Evolutionary conservation across 2,329 filamentous ascomycete genomes (phyloP), one percentile per base, ranked within the genome.

Genomic region (Paraconiothyrium sp.): DNA sequence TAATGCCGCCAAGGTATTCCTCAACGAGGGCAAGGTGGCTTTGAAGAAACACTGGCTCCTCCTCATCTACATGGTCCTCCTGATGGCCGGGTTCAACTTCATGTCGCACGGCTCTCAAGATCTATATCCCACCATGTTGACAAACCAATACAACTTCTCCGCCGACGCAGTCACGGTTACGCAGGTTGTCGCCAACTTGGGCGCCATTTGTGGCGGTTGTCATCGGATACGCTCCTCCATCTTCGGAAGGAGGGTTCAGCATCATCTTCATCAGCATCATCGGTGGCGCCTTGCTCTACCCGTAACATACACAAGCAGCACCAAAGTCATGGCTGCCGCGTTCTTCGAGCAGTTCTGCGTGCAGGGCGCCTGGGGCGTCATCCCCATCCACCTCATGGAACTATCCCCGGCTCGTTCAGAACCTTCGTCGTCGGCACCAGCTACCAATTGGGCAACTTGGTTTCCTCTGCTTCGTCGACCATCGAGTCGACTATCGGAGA

Each of bases 51-150:
- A 97, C 78, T 97, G 93, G 93, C 66, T 92, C 14, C 79, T 96
- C 2, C 83, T 97, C 59, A 82, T 89, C 39, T 97, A 97, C 79
- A 83, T 97, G 60, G 92, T 97, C 7, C 82, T 97, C 22, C 83
- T 97, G 43, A 96, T 96, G 92, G 90, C 92, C 1, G 92, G 92
- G 4, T 95, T 97, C 83, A 97, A 96, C 80, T 96, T 95, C 75
- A 93, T 95, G 91, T 91, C 89, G 20, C 92, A 94, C 74, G 91
- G 91, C 57, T 90, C 88, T 24, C 88, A 91, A 70, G 87, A 90
- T 76, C 77, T 89, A 2, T 89, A 88, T 65, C 86, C 85, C 0
- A 88, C 86, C 3, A 85, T 89, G 81, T 73, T 88, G 14, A 70
- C 80, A 78, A 91, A 84, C 65, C 83, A 88, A 68, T 87, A 84